Base-by-base conservation (phyloP, 1,284 basidiomycete species). In the Cystobasidium slooffiae region DNA sequence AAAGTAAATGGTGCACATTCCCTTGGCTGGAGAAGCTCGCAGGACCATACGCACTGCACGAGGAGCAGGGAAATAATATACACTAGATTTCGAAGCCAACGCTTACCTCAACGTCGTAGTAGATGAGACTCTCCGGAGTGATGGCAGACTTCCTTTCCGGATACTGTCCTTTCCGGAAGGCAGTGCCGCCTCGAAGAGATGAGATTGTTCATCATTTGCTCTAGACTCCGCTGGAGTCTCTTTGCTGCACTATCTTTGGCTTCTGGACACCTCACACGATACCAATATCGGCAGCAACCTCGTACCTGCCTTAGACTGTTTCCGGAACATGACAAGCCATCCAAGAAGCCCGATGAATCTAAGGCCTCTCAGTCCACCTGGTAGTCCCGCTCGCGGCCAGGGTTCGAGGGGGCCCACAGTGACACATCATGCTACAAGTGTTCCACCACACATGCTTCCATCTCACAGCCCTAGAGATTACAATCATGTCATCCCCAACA, bases 141-240 rank as follows among this genome's bases (percentile, higher is more conserved):
- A 31, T 18, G 56, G 37, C 56, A 59, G 56, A 43, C 20, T 59
- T 31, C 56, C 56, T 59, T 59, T 41, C 37, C 37, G 56, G 39
- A 59, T 8, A 39, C 16, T 18, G 10, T 16, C 56, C 37, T 41
- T 59, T 49, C 46, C n/a, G 46, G n/a, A 18, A 59, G 56, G 56
- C 56, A 59, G 37, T 39, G 37, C 56, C 14, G 39, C 31, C 31
- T 59, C 18, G 14, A 59, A 18, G 56, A 37, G 55, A 56, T 56
- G 55, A 56, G 20, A 56, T 53, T 53, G 52, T 53, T 18, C 18
- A 53, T 18, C 20, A 22, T 10, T 53, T 20, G 9, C 9, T 10
- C 18, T 53, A 16, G 14, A 16, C 20, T n/a, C 9, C 7, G 18
- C 52, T n/a, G 31, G 31, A 31, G 18, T 53, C 52, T 53, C 52